A percentile compares a stretch with the other conserved stretches of the same genome.
Evolutionary conservation across 1,139 yeast species (phyloP).

Genomic region (Groenewaldozyma sp.): DNA sequence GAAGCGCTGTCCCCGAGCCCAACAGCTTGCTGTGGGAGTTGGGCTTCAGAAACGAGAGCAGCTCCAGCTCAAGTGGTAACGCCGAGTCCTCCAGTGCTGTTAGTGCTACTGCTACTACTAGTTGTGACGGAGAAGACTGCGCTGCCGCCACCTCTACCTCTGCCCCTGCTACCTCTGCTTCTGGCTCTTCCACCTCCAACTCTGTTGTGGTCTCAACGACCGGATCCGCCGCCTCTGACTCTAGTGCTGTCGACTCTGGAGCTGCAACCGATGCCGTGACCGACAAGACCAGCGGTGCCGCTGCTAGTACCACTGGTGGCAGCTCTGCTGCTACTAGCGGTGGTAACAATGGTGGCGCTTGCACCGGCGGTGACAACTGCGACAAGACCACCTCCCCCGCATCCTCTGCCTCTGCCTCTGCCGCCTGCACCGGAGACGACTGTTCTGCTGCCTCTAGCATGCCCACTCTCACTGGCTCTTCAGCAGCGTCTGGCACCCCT

Average conservation of each 20-base stretch:
- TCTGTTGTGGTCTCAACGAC: slow-evolving; percentile 6
- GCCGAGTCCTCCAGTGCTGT: not conserved
- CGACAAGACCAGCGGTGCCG: not conserved
- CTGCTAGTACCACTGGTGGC: not conserved
- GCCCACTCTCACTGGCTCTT: not conserved
- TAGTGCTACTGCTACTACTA: slow-evolving; percentile 1
- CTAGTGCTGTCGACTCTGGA: not conserved
- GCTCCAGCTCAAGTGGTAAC: not conserved
- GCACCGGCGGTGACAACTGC: slow-evolving; percentile 2
- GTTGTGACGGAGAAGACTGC: no score
- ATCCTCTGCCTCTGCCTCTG: not conserved
- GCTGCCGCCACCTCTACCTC: slow-evolving; percentile 2
- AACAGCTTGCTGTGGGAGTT: no score
- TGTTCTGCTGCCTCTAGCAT: slow-evolving; percentile 3
- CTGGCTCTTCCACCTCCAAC: slow-evolving; percentile 3
- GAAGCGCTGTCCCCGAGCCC: no score
- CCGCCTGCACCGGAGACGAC: not conserved
- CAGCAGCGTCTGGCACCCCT: not conserved
- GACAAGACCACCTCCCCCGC: slow-evolving; percentile 6
- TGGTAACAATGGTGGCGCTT: not conserved
- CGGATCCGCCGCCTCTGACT: slow-evolving; percentile 1
- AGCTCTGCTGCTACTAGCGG: not conserved
- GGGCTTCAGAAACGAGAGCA: no score
- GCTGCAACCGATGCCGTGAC: no score
- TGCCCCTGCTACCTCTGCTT: slow-evolving; percentile 1